phyloP scores from a whole-genome alignment of 805 yeast genomes.

The Wickerhamiella azymoides region DNA sequence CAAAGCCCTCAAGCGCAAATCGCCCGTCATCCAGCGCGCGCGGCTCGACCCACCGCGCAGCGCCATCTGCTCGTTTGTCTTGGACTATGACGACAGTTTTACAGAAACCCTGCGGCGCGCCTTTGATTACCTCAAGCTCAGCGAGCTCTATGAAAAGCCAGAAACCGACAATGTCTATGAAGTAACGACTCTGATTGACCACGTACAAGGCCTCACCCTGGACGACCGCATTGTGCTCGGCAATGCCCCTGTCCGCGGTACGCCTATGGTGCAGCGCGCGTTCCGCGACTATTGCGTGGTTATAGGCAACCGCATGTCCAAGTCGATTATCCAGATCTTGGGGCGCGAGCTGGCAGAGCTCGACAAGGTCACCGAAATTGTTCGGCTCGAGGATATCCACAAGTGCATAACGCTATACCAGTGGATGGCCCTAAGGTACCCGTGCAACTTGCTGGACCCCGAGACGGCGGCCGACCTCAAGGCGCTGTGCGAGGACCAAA shows the following conservation, averaged over 20 bases:
- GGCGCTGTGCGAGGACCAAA: conserved; percentile 49
- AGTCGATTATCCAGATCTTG: conserved; percentile 40
- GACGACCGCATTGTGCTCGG: conserved; percentile 44
- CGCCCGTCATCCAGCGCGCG: conserved; percentile 37
- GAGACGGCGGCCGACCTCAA: conserved; percentile 62
- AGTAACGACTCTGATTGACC: conserved; percentile 33
- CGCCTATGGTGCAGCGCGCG: conserved; percentile 29
- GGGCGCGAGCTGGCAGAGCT: neutral
- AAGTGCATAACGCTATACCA: conserved; percentile 51
- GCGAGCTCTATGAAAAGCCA: conserved; percentile 6
- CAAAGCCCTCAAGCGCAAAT: conserved; percentile 11
- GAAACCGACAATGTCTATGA: conserved; percentile 27
- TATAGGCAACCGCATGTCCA: conserved; percentile 41
- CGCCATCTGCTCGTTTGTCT: conserved; percentile 54
- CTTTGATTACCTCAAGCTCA: conserved; percentile 18
- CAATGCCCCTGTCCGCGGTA: conserved; percentile 44
- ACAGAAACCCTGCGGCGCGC: conserved; percentile 36
- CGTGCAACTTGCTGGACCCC: conserved; percentile 62
- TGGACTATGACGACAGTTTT: conserved; percentile 37
- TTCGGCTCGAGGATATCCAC: conserved; percentile 50
- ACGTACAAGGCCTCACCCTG: conserved; percentile 32
- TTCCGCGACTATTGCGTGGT: conserved; percentile 36
- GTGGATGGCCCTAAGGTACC: conserved; percentile 84
- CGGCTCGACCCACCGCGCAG: conserved; percentile 69
- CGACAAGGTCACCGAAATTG: conserved; percentile 13